Conservation (phyloP, 1,284 basidiomycete genomes). For the Heterobasidion irregulare region DNA sequence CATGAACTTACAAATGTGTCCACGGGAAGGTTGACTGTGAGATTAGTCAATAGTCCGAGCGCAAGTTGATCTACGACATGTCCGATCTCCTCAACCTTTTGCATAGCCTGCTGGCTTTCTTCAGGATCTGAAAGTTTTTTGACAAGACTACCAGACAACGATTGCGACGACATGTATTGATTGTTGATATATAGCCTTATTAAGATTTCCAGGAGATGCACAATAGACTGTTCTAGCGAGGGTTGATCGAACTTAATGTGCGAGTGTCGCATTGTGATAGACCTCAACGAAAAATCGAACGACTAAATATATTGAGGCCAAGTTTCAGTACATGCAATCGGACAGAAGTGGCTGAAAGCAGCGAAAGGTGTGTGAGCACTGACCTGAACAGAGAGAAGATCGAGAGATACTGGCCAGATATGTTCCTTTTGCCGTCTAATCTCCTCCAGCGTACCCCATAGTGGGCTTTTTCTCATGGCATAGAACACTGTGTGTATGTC, state of each 20-base stretch:
- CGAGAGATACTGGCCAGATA: slow-evolving; percentile 22
- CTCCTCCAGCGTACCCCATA: slow-evolving; percentile 7
- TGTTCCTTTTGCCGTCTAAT: slow-evolving; percentile 2
- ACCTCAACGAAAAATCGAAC: slow-evolving; percentile 28
- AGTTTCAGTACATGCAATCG: slow-evolving; percentile 7
- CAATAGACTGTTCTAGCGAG: slow-evolving; percentile 1
- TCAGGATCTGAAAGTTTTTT: neutral
- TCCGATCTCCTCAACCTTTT: neutral
- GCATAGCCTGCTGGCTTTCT: neutral
- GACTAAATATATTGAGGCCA: slow-evolving; percentile 22
- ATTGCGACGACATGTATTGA: neutral
- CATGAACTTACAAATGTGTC: neutral
- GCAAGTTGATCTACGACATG: neutral
- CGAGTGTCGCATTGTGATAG: neutral
- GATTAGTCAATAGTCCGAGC: neutral
- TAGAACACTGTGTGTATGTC: slow-evolving; percentile 7
- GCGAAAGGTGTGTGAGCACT: slow-evolving; percentile 18
- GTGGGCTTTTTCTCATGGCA: neutral
- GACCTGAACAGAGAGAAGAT: slow-evolving; percentile 32
- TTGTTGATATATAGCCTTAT: slow-evolving; percentile 6
- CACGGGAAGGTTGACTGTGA: neutral
- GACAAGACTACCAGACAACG: neutral
- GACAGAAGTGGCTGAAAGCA: neutral
- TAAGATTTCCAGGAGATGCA: slow-evolving; percentile 11
- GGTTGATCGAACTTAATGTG: slow-evolving; percentile 5